Evolutionary conservation across 495 filamentous ascomycete genomes (phyloP), one percentile per base, ranked within the genome.

Genomic region (Penicillium lagena): DNA sequence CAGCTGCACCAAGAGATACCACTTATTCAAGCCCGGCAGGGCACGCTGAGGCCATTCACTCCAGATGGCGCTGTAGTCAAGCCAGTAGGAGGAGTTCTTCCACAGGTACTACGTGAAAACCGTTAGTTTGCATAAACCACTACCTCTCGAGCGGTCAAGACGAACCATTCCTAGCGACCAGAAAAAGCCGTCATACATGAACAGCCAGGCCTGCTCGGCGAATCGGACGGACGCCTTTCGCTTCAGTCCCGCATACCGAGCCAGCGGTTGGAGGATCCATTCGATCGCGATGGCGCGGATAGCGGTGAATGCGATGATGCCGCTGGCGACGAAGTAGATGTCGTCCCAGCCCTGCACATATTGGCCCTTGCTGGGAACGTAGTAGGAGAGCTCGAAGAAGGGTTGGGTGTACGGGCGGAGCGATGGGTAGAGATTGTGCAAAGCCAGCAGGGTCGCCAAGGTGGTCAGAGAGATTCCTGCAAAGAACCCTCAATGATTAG

Each of bases 121-220:
- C 31, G 29, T 30, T 29, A 43, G 30, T 13, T 1, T 35, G 2
- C 42, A 29, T 31, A 10, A 12, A 36, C n/a, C 15, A 7, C n/a
- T 27, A 17, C 38, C 22, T 22, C 22, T 22, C 6, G 22, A 22
- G 51, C 9, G 31, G 39, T 34, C 34, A 37, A 43, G 33, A 77
- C 87, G 42, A 78, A 96, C 88, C 79, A 91, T 75, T 50, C 93
- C 93, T 43, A 91, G 65, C 4, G 79, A 66, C 83, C 89, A 97
- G 60, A 89, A 89, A 42, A 81, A 67, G 22, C 60, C 60, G 60
- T 88, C 86, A 68, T 96, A 97, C 30, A 90, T 54, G 22, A 87
- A 60, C 57, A 95, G 72, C 87, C 90, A 98, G 40, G 82, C 89
- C 68, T 98, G 93, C 63, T 98, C 93, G 39, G 89, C 86, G 64